Conservation (phyloP, 495 filamentous ascomycete species). For the Xylaria longipes region DNA sequence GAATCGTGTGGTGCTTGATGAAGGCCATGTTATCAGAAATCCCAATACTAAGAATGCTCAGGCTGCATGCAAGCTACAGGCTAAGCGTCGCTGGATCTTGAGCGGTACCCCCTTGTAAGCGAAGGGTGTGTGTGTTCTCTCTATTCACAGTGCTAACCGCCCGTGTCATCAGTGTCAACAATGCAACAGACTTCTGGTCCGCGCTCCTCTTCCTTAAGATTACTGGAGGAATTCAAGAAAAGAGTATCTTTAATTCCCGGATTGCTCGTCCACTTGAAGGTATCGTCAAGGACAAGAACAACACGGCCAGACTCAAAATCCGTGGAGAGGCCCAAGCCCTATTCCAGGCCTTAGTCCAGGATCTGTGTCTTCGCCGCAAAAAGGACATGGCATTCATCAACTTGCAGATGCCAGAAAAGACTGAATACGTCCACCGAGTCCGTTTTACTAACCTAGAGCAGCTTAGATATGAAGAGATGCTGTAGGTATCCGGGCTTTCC, state of each 20-base stretch:
- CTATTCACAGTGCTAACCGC: constrained; percentile 24
- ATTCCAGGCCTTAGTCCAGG: constrained; percentile 78
- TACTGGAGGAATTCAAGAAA: constrained; percentile 76
- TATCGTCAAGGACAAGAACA: constrained; percentile 49
- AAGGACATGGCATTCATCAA: constrained; percentile 94
- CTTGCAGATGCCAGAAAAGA: constrained; percentile 76
- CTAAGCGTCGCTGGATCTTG: constrained; percentile 80
- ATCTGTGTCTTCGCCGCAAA: constrained; percentile 81
- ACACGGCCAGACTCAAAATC: constrained; percentile 17
- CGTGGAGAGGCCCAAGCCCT: constrained; percentile 57
- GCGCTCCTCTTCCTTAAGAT: constrained; percentile 80
- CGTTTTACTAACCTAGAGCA: constrained; percentile 76
- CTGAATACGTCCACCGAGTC: constrained; percentile 81
- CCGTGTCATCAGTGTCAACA: constrained; percentile 61
- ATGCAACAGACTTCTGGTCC: constrained; percentile 81
- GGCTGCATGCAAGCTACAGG: constrained; percentile 69
- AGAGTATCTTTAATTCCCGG: constrained; percentile 75
- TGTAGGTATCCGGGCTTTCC: constrained; percentile 47
- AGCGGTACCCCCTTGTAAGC: constrained; percentile 78
- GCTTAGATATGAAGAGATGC: constrained; percentile 80
- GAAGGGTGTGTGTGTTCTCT: constrained; percentile 35
- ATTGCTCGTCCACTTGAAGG: constrained; percentile 75
- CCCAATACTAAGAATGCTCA: constrained; percentile 71
- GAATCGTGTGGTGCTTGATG: constrained; percentile 85
- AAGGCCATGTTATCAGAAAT: constrained; percentile 87